Conservation (phyloP, 2,329 filamentous ascomycete species). For the Endocalyx cinctus region DNA sequence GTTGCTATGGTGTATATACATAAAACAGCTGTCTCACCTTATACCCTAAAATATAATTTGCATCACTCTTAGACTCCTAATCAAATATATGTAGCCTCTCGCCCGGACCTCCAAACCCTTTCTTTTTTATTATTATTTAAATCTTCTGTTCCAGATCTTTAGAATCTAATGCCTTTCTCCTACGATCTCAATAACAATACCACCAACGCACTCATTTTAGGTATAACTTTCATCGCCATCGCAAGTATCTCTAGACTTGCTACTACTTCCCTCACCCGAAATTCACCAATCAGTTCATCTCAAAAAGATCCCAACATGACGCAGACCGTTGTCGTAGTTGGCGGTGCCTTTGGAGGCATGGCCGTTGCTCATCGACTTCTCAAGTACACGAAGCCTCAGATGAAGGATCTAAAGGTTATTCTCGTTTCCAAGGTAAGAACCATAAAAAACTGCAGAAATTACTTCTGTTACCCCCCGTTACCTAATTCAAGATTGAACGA, state of each 20-base stretch:
- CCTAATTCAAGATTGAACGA: no score
- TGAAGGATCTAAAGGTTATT: slow-evolving; percentile 47
- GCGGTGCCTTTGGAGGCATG: slow-evolving; percentile 50
- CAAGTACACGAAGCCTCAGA: slow-evolving; percentile 42
- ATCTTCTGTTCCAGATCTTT: no score
- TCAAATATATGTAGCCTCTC: no score
- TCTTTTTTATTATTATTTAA: no score
- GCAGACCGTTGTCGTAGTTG: slow-evolving; percentile 50
- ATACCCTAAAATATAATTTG: no score
- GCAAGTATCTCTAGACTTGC: slow-evolving; percentile 2
- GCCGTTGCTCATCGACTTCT: slow-evolving; percentile 50
- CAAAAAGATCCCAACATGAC: slow-evolving; percentile 38
- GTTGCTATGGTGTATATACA: no score
- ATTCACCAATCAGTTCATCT: neutral
- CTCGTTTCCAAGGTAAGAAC: slow-evolving; percentile 49
- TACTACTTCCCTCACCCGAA: slow-evolving; percentile 4
- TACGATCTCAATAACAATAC: no score
- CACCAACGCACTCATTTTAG: neutral
- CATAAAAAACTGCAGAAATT: neutral
- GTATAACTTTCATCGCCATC: neutral
- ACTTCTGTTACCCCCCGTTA: no score
- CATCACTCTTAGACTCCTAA: no score
- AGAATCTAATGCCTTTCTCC: no score
- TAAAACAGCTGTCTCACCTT: no score
- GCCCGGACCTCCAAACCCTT: no score